Percentiles rank a stretch among this genome's conserved stretches.
Evolutionary conservation across 805 yeast species (phyloP).

Genomic region (Candida hungchunana): DNA sequence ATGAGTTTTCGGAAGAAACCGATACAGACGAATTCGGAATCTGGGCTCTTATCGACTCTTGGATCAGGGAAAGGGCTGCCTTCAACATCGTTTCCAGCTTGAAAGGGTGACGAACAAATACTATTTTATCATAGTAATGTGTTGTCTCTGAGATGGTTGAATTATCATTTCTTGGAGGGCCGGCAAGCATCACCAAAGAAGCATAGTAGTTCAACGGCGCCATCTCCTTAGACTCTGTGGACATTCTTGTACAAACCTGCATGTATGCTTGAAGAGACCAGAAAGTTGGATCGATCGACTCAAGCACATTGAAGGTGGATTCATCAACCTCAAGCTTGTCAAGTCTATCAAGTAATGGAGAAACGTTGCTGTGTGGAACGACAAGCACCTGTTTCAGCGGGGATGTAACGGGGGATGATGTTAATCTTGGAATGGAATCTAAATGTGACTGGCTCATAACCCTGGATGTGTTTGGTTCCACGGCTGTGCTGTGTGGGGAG

Average conservation of each 20-base stretch:
- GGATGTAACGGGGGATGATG: not conserved
- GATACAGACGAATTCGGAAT: not conserved
- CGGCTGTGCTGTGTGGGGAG: no score
- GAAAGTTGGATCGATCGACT: constrained; percentile 14
- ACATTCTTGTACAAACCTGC: constrained; percentile 6
- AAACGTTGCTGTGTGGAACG: no score
- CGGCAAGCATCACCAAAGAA: constrained; percentile 3
- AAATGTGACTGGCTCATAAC: not conserved
- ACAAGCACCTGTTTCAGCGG: no score
- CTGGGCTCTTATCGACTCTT: constrained; percentile 3
- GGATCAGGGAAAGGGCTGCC: constrained; percentile 4
- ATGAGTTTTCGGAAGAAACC: not conserved
- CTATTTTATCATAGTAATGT: constrained; percentile 10
- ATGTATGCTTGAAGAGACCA: constrained; percentile 12
- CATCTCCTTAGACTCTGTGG: constrained; percentile 1
- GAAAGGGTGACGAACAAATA: constrained; percentile 4
- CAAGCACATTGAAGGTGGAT: constrained; percentile 6
- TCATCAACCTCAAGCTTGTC: constrained; percentile 2
- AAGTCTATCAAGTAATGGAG: constrained; percentile 1
- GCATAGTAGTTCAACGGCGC: constrained; percentile 9
- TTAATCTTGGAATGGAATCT: not conserved
- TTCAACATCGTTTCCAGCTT: constrained; percentile 4
- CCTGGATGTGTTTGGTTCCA: no score
- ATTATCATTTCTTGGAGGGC: not conserved
- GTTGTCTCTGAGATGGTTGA: constrained; percentile 1